Evolutionary conservation across 164 flowering plant species (phyloP).

Genomic region (Aristolochia fimbriata): DNA sequence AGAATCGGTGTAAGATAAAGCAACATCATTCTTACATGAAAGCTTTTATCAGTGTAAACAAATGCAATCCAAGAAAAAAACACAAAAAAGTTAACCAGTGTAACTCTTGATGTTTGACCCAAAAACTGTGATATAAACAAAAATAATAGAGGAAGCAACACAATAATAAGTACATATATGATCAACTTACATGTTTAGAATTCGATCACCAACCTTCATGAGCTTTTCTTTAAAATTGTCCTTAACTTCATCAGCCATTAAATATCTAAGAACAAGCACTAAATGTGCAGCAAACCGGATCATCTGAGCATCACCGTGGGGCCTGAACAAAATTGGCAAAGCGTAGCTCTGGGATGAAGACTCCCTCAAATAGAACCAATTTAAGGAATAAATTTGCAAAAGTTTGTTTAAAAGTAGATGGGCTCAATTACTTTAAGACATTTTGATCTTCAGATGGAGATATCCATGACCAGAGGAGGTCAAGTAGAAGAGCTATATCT

Average conservation of each 20-base stretch:
- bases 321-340: conserved; percentile 38
- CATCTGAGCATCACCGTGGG: conserved; percentile 94
- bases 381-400: no score
- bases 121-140: not conserved
- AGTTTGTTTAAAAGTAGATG: not conserved
- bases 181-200: conserved; percentile 72
- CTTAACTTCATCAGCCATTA: conserved; percentile 65
- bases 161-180: not conserved
- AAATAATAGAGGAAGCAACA: not conserved
- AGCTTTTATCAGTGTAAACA: not conserved
- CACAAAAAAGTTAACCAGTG: not conserved
- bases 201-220: conserved; percentile 76
- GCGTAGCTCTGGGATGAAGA: no score
- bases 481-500: conserved; percentile 69
- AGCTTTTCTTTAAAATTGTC: conserved; percentile 74
- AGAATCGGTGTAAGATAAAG: not conserved
- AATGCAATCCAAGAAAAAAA: not conserved
- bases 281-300: conserved; percentile 94
- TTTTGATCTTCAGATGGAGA: conserved; percentile 70
- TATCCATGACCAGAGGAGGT: conserved; percentile 92
- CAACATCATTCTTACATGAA: not conserved
- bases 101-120: not conserved
- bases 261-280: conserved; percentile 82
- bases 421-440: conserved; percentile 43
- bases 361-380: no score